These are phyloP conservation scores for Entomortierella parvispora DNA, from an alignment of 192 early-diverging fungal genomes.

Conservation along the genomic window DNA sequence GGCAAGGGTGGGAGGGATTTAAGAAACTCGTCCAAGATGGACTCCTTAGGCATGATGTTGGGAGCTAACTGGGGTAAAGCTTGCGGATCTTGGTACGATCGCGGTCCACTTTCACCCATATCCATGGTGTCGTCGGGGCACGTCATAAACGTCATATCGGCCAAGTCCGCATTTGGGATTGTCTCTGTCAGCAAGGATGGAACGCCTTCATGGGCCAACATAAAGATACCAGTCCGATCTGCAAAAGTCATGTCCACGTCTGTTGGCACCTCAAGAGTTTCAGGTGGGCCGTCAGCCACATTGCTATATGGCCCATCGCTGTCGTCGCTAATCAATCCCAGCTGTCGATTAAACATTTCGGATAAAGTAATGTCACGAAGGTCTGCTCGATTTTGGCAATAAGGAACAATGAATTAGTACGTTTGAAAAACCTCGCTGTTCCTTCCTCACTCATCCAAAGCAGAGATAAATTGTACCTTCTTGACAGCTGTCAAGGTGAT, in stretches of 20 bases:
- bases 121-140: neutral
- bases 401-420: neutral
- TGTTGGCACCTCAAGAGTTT: no score
- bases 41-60: neutral
- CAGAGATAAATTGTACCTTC: conserved; percentile 30
- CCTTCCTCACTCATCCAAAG: neutral
- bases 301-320: neutral
- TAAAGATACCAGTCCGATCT: conserved; percentile 18
- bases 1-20: conserved; percentile 12
- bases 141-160: conserved; percentile 20
- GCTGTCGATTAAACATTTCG: conserved; percentile 31
- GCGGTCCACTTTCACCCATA: neutral
- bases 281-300: neutral
- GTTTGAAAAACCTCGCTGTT: neutral
- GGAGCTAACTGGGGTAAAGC: neutral
- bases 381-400: conserved; percentile 4
- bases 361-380: conserved; percentile 39
- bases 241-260: conserved; percentile 17
- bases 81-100: neutral
- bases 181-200: conserved; percentile 26
- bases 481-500: conserved; percentile 6
- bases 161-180: conserved; percentile 16
- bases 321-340: conserved; percentile 21
- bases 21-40: conserved; percentile 27
- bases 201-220: conserved; percentile 9